phyloP scores from a whole-genome alignment of 1,139 yeast genomes.

The Candida glucosophila region DNA sequence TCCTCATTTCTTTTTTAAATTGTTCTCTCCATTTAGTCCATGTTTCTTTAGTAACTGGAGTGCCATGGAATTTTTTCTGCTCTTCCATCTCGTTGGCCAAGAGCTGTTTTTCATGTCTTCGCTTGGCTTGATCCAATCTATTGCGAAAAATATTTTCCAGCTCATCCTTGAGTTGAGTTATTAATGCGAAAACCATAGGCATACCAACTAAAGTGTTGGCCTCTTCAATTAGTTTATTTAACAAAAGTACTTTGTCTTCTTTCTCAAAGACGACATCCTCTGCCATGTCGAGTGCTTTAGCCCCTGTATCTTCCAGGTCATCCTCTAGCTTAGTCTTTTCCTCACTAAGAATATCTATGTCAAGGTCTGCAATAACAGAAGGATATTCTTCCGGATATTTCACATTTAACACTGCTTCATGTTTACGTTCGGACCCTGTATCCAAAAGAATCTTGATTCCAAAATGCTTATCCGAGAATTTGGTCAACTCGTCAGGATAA shows the following conservation, averaged over 20 bases:
- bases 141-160: conserved; percentile 59
- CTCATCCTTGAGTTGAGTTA: conserved; percentile 68
- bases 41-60: conserved; percentile 69
- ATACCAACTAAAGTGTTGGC: conserved; percentile 78
- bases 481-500: conserved; percentile 77
- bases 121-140: conserved; percentile 49
- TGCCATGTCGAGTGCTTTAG: conserved; percentile 40
- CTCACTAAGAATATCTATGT: conserved; percentile 28
- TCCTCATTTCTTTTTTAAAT: conserved; percentile 54
- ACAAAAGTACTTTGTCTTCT: conserved; percentile 35
- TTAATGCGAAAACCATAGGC: conserved; percentile 77
- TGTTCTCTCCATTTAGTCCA: conserved; percentile 61
- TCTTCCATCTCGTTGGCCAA: conserved; percentile 53
- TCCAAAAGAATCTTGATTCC: conserved; percentile 46
- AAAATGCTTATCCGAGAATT: conserved; percentile 35
- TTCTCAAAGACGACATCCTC: conserved; percentile 46
- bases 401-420: conserved; percentile 44
- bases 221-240: conserved; percentile 40
- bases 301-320: conserved; percentile 37
- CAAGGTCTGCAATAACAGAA: conserved; percentile 52
- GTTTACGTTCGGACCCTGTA: conserved; percentile 46
- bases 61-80: conserved; percentile 75
- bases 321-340: conserved; percentile 30
- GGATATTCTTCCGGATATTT: conserved; percentile 68
- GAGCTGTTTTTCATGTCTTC: conserved; percentile 47